Evolutionary conservation across 2,329 filamentous ascomycete species (phyloP), one percentile per base, ranked within the genome.

Genomic region (Xylaria sp.): DNA sequence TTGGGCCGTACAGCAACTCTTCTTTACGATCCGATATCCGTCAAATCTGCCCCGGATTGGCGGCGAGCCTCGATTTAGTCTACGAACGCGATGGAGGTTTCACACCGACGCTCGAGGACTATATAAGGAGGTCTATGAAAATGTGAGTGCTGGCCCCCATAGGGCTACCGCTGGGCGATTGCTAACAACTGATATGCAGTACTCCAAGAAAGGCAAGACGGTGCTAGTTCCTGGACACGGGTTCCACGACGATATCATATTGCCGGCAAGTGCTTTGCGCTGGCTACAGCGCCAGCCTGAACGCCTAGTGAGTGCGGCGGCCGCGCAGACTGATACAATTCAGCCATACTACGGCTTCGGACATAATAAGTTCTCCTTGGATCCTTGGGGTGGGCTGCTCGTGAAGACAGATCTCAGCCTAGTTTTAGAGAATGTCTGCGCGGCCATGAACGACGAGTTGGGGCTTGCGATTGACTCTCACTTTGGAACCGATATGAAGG

Each of bases 271-370:
- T 38, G 70, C 74, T 1, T 70, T 81, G 71, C 71, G 74, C 33
- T 81, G 79, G 79, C 65, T 76, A 1, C 62, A 75, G 7, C 65
- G 70, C 2, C 80, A 80, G 52, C 78, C 77, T 0, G 79, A 81
- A 1, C 64, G 67, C 5, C 67, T 75, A 0, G 71, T 80, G 15
- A 74, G 72, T 37, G 66, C 74, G 2, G 48, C 37, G 3, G 66
- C 76, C 9, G 77, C 79, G 1, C 77, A 80, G 44, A 70, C 71
- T 1, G 77, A 81, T 21, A 61, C 77, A 2, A 74, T 79, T 4
- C 76, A 79, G 54, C 67, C 74, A 0, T 63, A 68, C 13, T 77
- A 78, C 62, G 75, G 73, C 2, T 67, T 80, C 1, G 80, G 80
- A 0, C 70, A 79, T 47, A 43, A 61, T 2, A 69, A 68, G 49